Percentiles rank a stretch among this genome's conserved stretches.
These are phyloP conservation scores for Talaromyces sp. DNA, from an alignment of 2,329 filamentous ascomycete species.

Conservation along the genomic window DNA sequence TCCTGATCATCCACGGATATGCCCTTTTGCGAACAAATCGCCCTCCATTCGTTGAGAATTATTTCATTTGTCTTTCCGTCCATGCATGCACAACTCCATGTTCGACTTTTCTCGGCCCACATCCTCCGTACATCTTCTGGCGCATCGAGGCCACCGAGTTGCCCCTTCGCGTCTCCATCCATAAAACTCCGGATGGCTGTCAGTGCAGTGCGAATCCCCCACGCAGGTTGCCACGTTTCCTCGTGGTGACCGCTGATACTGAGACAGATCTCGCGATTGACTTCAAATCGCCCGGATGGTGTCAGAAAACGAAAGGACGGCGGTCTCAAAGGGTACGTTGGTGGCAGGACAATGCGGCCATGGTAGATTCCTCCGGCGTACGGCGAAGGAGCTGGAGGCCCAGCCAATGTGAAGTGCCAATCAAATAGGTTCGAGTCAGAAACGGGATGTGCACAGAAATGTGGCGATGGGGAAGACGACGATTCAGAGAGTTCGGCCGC, in stretches of 20 bases:
- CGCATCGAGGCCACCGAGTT: constrained; percentile 83
- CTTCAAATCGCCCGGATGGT: constrained; percentile 85
- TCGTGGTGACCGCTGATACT: constrained; percentile 93
- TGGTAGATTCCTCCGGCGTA: constrained; percentile 86
- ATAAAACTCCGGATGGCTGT: constrained; percentile 79
- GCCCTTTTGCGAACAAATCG: constrained; percentile 46
- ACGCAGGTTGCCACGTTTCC: constrained; percentile 97
- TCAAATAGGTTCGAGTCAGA: constrained; percentile 90
- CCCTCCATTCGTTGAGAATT: constrained; percentile 67
- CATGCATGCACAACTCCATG: constrained; percentile 65
- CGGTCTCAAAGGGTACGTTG: constrained; percentile 83
- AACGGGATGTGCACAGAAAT: constrained; percentile 74
- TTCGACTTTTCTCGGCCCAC: constrained; percentile 62
- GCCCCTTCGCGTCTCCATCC: constrained; percentile 81
- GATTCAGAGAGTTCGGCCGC: constrained; percentile 74
- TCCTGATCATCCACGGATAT: constrained; percentile 37
- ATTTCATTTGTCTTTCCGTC: constrained; percentile 61
- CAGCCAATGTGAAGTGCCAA: constrained; percentile 97
- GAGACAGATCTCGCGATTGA: constrained; percentile 94
- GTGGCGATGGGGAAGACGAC: constrained; percentile 68
- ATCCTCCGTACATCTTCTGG: constrained; percentile 60
- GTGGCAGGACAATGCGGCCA: constrained; percentile 85
- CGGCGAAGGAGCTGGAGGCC: constrained; percentile 70
- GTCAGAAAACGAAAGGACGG: constrained; percentile 95
- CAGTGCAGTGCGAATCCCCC: constrained; percentile 89